Evolutionary conservation across 306 rosid species (phyloP).

Genomic region (Rubus idaeus): DNA sequence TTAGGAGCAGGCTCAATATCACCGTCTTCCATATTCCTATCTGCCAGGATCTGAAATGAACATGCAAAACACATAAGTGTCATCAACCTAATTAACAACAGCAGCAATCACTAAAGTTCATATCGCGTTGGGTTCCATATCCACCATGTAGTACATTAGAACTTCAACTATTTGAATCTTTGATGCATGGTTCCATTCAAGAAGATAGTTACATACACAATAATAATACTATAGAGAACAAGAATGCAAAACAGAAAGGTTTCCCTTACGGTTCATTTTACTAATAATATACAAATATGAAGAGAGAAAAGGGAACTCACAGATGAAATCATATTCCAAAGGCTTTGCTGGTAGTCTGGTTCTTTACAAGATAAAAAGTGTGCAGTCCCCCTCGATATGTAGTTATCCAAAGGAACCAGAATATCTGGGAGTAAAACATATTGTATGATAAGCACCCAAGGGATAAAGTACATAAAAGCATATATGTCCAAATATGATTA

Average conservation of each 20-base stretch:
- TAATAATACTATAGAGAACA: neutral
- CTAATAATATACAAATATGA: neutral
- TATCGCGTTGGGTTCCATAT: neutral
- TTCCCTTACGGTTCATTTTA: neutral
- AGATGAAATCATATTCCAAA: slow-evolving; percentile 88
- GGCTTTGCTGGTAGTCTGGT: slow-evolving; percentile 85
- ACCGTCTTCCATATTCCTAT: slow-evolving; percentile 80
- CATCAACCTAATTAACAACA: neutral
- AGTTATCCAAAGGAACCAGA: slow-evolving; percentile 95
- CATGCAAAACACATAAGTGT: neutral
- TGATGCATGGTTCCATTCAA: neutral
- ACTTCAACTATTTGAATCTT: neutral
- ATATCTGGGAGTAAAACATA: slow-evolving; percentile 57
- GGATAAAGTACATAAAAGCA: slow-evolving; percentile 5
- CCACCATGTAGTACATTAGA: neutral
- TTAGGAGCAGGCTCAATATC: slow-evolving; percentile 97
- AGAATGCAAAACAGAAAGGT: neutral
- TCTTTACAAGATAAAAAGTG: slow-evolving; percentile 83
- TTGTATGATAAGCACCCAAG: neutral
- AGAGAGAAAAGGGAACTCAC: slow-evolving; percentile 51
- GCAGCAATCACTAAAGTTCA: neutral
- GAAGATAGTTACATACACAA: neutral
- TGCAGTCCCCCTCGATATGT: slow-evolving; percentile 83
- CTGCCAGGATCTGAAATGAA: slow-evolving; percentile 63
- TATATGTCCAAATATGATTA: neutral